Evolutionary conservation across 2,329 filamentous ascomycete genomes (phyloP).

Genomic region (Aspergillus viridinutans): DNA sequence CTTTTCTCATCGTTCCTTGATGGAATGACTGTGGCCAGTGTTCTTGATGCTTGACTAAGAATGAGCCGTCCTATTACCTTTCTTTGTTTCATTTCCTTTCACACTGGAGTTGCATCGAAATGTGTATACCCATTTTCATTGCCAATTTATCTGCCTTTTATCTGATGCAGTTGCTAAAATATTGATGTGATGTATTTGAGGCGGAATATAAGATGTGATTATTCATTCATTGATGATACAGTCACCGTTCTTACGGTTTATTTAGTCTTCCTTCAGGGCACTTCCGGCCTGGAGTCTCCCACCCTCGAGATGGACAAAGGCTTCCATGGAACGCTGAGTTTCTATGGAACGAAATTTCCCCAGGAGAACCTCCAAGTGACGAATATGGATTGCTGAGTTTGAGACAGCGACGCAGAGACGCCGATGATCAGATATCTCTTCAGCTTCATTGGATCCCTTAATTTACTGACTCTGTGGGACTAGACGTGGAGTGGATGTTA

Average conservation of each 20-base stretch:
- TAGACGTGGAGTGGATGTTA: no score
- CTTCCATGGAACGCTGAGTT: no score
- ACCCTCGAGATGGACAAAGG: no score
- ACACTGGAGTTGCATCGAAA: slow-evolving; percentile 2
- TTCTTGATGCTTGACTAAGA: neutral
- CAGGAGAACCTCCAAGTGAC: no score
- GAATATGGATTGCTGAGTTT: no score
- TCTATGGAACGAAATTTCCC: no score
- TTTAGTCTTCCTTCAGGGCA: no score
- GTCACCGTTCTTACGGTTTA: neutral
- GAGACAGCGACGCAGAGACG: no score
- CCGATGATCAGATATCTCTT: no score
- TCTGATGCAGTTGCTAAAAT: slow-evolving; percentile 1
- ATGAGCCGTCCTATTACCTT: neutral
- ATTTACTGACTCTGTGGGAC: no score
- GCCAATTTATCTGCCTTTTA: slow-evolving; percentile 57
- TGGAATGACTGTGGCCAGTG: neutral
- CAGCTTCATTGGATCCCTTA: no score
- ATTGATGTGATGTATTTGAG: neutral
- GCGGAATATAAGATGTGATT: neutral
- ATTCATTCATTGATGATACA: neutral
- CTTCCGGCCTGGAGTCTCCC: no score
- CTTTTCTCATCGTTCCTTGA: slow-evolving; percentile 3
- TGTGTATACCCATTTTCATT: slow-evolving; percentile 10
- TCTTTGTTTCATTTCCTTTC: neutral